Conservation (phyloP, 768 basidiomycete species). For the Gelatoporia subvermispora region DNA sequence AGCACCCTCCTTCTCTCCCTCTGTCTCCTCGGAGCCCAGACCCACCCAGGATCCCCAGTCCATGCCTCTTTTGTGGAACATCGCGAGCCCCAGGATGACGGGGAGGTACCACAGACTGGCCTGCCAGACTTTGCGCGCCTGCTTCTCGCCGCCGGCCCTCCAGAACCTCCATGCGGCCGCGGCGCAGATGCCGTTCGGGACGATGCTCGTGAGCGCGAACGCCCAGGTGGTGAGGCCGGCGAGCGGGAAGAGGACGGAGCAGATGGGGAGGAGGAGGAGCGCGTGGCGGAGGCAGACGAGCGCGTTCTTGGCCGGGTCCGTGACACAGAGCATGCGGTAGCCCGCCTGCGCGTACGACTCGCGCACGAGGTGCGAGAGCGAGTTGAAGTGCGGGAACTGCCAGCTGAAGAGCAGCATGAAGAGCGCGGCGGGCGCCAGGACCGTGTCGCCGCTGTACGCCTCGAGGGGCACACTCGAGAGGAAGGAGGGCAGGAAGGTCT, state of each 20-base stretch:
- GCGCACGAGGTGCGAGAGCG: constrained; percentile 83
- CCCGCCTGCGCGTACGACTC: constrained; percentile 89
- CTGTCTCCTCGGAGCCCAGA: constrained; percentile 4
- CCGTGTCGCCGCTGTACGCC: constrained; percentile 49
- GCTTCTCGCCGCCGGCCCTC: constrained; percentile 63
- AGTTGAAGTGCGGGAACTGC: constrained; percentile 99
- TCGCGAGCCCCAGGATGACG: constrained; percentile 84
- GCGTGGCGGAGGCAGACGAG: constrained; percentile 84
- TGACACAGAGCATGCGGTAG: constrained; percentile 87
- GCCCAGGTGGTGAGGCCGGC: constrained; percentile 91
- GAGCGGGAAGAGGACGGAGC: constrained; percentile 76
- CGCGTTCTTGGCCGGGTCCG: constrained; percentile 74
- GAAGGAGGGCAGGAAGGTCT: constrained; percentile 59
- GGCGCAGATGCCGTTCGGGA: constrained; percentile 70
- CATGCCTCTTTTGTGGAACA: constrained; percentile 87
- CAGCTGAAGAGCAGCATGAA: constrained; percentile 88
- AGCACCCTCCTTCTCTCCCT: neutral
- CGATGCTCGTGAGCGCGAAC: constrained; percentile 72
- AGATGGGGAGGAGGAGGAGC: constrained; percentile 69
- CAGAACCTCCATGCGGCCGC: constrained; percentile 74
- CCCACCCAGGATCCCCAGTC: constrained; percentile 70
- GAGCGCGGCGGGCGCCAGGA: constrained; percentile 74
- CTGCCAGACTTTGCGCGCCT: constrained; percentile 74
- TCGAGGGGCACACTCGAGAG: constrained; percentile 39
- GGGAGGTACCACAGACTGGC: constrained; percentile 89